A percentile compares a stretch with the other conserved stretches of the same genome.
phyloP scores from a whole-genome alignment of 495 filamentous ascomycete genomes.

The Aspergillus incahuasiensis region DNA sequence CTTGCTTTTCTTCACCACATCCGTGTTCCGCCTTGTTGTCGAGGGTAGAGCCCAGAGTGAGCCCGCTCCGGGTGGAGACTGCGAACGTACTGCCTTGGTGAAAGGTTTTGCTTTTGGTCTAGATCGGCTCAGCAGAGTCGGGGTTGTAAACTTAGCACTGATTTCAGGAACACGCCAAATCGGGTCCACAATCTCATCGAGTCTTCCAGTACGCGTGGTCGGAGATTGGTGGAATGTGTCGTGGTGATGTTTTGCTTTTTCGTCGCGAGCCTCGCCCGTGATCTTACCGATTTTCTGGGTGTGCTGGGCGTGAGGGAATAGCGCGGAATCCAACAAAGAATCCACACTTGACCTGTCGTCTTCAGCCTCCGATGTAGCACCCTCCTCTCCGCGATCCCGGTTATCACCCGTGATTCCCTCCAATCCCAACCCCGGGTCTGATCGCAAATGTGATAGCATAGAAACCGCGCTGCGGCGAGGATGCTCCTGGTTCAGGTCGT shows the following conservation, averaged over 20 bases:
- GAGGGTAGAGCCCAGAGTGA: slow-evolving; percentile 38
- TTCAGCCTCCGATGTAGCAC: slow-evolving; percentile 17
- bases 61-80: slow-evolving; percentile 35
- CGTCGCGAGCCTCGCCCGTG: slow-evolving; percentile 3
- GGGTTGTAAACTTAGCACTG: slow-evolving; percentile 31
- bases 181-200: slow-evolving; percentile 21
- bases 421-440: not conserved
- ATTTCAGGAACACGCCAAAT: slow-evolving; percentile 42
- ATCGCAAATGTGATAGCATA: slow-evolving; percentile 9
- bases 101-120: slow-evolving; percentile 14
- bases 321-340: slow-evolving; percentile 22
- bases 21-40: slow-evolving; percentile 19
- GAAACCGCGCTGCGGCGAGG: not conserved
- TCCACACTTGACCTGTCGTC: slow-evolving; percentile 24
- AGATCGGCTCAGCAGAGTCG: slow-evolving; percentile 20
- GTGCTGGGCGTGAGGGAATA: slow-evolving; percentile 14
- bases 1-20: slow-evolving; percentile 18
- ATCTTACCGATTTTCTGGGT: not conserved
- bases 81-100: slow-evolving; percentile 17
- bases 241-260: slow-evolving; percentile 20
- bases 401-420: not conserved
- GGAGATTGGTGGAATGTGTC: slow-evolving; percentile 15
- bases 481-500: not conserved
- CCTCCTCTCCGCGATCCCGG: slow-evolving; percentile 1
- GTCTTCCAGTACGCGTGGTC: not conserved